These are phyloP conservation scores for Lithospermum erythrorhizon DNA, from an alignment of 257 asterid species.

Conservation along the genomic window DNA sequence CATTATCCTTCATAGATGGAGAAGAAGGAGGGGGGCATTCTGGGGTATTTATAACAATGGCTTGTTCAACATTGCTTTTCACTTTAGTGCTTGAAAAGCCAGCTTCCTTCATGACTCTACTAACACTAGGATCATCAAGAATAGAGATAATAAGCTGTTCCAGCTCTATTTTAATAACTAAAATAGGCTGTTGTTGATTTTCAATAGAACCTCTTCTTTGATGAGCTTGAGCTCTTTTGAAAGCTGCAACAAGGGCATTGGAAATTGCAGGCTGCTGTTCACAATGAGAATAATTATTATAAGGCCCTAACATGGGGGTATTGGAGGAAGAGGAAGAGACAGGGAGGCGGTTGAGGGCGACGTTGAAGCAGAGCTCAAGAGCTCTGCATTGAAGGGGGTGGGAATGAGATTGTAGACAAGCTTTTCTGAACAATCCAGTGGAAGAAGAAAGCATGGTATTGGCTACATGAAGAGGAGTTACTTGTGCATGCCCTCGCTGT, in stretches of 20 bases:
- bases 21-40: not conserved
- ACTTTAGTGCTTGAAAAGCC: slow-evolving; percentile 10
- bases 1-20: not conserved
- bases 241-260: slow-evolving; percentile 9
- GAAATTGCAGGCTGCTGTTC: slow-evolving; percentile 3
- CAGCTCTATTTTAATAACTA: slow-evolving; percentile 6
- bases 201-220: slow-evolving; percentile 8
- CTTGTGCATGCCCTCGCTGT: slow-evolving; percentile 8
- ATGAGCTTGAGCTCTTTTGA: slow-evolving; percentile 12
- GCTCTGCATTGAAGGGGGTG: slow-evolving; percentile 13
- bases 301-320: slow-evolving; percentile 2
- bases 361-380: slow-evolving; percentile 8
- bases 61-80: slow-evolving; percentile 7
- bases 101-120: slow-evolving; percentile 12
- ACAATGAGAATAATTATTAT: not conserved
- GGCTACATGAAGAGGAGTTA: slow-evolving; percentile 13
- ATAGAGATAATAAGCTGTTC: slow-evolving; percentile 10
- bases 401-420: slow-evolving; percentile 7
- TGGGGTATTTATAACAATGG: not conserved
- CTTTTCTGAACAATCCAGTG: slow-evolving; percentile 5
- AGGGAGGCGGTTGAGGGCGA: slow-evolving; percentile 10
- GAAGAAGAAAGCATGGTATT: slow-evolving; percentile 4
- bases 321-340: not conserved
- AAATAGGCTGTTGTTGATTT: slow-evolving; percentile 10
- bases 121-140: slow-evolving; percentile 11